Conservation (phyloP, 1,139 yeast species). For the Lodderomyces theae region DNA sequence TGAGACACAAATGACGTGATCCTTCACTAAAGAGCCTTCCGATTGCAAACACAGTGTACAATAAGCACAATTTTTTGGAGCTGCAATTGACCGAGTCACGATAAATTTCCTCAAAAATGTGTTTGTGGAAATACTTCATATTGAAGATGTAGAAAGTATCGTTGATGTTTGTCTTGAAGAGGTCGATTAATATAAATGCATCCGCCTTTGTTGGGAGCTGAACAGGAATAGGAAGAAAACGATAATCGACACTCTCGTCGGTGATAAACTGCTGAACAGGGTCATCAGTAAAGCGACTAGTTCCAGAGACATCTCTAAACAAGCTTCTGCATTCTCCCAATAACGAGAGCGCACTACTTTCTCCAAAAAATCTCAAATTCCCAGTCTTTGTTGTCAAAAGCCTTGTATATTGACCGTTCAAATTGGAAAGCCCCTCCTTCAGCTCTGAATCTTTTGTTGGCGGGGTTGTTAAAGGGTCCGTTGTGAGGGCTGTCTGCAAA, state of each 20-base stretch:
- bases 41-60: conserved; percentile 38
- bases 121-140: conserved; percentile 24
- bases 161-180: conserved; percentile 34
- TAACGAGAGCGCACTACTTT: conserved; percentile 24
- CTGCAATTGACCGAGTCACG: conserved; percentile 17
- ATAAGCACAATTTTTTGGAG: conserved; percentile 16
- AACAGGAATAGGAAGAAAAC: conserved; percentile 19
- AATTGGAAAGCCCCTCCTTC: conserved; percentile 15
- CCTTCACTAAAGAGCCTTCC: conserved; percentile 30
- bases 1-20: conserved; percentile 17
- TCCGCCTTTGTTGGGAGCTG: conserved; percentile 21
- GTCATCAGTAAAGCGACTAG: conserved; percentile 29
- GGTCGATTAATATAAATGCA: conserved; percentile 28
- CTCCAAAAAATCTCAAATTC: conserved; percentile 24
- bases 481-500: conserved; percentile 23
- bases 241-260: conserved; percentile 26
- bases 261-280: conserved; percentile 29
- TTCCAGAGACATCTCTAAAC: conserved; percentile 16
- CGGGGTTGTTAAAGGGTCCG: conserved; percentile 9
- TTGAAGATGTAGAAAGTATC: conserved; percentile 35
- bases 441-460: conserved; percentile 4
- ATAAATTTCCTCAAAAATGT: conserved; percentile 24
- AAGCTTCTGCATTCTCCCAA: conserved; percentile 24
- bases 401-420: conserved; percentile 17
- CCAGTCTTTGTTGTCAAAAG: conserved; percentile 20